Evolutionary conservation across 2,329 filamentous ascomycete genomes (phyloP).

Genomic region (Hypoxylon sp.): DNA sequence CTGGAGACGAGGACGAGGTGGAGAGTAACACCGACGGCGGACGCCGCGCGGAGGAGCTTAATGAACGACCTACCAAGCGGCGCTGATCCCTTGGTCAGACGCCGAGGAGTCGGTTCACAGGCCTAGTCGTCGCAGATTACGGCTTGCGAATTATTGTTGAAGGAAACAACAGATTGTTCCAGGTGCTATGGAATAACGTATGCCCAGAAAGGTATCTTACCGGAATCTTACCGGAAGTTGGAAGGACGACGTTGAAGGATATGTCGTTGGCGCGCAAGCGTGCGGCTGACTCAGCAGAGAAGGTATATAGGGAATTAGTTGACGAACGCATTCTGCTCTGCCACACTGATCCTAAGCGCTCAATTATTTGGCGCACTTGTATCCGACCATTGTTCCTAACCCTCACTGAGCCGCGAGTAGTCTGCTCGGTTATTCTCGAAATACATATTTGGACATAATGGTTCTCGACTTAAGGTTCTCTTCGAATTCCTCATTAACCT

Average conservation of each 20-base stretch:
- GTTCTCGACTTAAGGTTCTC: constrained; percentile 24
- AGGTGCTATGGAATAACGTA: neutral
- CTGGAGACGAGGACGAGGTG: neutral
- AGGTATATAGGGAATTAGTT: constrained; percentile 18
- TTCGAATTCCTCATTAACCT: constrained; percentile 31
- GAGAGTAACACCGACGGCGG: neutral
- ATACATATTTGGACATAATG: constrained; percentile 28
- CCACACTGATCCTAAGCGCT: constrained; percentile 3
- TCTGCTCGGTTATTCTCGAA: constrained; percentile 32
- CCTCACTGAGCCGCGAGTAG: constrained; percentile 35
- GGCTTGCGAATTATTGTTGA: neutral
- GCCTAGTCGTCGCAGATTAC: neutral
- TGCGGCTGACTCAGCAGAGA: neutral
- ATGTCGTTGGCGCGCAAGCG: neutral
- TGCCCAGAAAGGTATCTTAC: too few species aligned
- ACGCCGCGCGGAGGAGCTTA: neutral
- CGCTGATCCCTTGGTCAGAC: neutral
- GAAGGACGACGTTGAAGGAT: neutral
- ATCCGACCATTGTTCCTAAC: constrained; percentile 34
- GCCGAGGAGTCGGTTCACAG: neutral
- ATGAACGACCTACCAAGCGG: neutral
- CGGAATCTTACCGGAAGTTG: neutral
- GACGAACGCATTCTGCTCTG: constrained; percentile 27
- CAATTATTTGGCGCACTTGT: constrained; percentile 27
- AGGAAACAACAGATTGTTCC: neutral